A percentile compares a stretch with the other conserved stretches of the same genome.
Evolutionary conservation across 2,329 filamentous ascomycete genomes (phyloP).

Genomic region (Claviceps sp.): DNA sequence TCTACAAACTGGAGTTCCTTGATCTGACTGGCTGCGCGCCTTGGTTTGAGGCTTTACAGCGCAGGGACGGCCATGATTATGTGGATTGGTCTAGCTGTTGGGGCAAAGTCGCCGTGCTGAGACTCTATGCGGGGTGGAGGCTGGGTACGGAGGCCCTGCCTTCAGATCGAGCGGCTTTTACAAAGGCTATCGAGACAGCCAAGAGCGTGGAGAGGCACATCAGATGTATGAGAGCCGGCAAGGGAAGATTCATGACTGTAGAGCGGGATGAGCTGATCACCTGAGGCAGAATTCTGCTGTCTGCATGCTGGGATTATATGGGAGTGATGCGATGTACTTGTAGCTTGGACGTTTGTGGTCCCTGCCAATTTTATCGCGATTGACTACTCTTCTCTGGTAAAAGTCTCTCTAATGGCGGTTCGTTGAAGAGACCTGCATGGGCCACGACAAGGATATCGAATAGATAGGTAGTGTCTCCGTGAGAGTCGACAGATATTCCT

Average conservation of each 20-base stretch:
- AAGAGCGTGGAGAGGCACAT: slow-evolving; percentile 34
- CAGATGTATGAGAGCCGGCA: slow-evolving; percentile 29
- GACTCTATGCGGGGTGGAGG: slow-evolving; percentile 31
- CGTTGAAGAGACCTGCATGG: too few species aligned
- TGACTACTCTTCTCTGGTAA: too few species aligned
- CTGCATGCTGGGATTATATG: too few species aligned
- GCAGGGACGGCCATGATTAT: slow-evolving; percentile 27
- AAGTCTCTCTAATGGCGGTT: too few species aligned
- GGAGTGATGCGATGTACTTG: too few species aligned
- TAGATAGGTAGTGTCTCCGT: too few species aligned
- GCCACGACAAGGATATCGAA: too few species aligned
- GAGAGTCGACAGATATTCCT: too few species aligned
- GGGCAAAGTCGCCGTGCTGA: slow-evolving; percentile 36
- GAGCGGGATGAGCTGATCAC: slow-evolving; percentile 23
- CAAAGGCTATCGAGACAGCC: slow-evolving; percentile 25
- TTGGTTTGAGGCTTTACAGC: slow-evolving; percentile 38
- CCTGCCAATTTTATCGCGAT: too few species aligned
- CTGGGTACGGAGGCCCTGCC: slow-evolving; percentile 20
- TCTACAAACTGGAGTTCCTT: slow-evolving; percentile 47
- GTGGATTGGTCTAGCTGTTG: slow-evolving; percentile 42
- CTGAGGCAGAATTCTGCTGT: not conserved
- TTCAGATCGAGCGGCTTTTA: slow-evolving; percentile 19
- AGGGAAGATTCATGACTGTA: slow-evolving; percentile 35
- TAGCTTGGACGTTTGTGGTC: too few species aligned
- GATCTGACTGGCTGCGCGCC: slow-evolving; percentile 45